Conservation (phyloP, 768 basidiomycete genomes). For the Leccinellum albellum region DNA sequence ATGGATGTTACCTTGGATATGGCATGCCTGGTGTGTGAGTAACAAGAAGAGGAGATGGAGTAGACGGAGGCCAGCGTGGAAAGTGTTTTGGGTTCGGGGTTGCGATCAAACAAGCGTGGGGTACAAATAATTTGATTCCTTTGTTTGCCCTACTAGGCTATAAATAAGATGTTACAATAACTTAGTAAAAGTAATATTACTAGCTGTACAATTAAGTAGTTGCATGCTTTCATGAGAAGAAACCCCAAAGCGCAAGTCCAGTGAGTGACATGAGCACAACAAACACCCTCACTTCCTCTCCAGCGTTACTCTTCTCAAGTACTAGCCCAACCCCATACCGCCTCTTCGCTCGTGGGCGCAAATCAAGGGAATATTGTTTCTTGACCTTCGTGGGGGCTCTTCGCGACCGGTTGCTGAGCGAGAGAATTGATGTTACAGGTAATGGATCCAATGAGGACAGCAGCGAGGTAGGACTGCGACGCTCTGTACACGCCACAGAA, state of each 20-base stretch:
- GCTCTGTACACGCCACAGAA: slow-evolving; percentile 49
- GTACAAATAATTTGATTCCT: too few relatives aligned
- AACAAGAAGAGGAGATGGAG: slow-evolving; percentile 24
- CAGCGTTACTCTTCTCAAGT: slow-evolving; percentile 57
- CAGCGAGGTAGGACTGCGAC: slow-evolving; percentile 27
- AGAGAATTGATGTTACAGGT: slow-evolving; percentile 22
- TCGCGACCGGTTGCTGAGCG: slow-evolving; percentile 16
- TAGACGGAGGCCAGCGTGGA: slow-evolving; percentile 30
- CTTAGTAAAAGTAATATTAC: too few relatives aligned
- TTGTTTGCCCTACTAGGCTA: too few relatives aligned
- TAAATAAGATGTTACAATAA: too few relatives aligned
- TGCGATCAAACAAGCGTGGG: slow-evolving; percentile 2
- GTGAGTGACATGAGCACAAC: slow-evolving; percentile 25
- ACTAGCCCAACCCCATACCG: slow-evolving; percentile 43
- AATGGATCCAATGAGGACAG: slow-evolving; percentile 27
- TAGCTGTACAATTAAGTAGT: not conserved
- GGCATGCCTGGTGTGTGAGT: slow-evolving; percentile 27
- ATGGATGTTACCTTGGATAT: slow-evolving; percentile 38
- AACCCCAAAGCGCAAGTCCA: slow-evolving; percentile 31
- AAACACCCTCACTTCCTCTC: slow-evolving; percentile 53
- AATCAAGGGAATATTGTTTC: slow-evolving; percentile 23
- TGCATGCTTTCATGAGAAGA: slow-evolving; percentile 20
- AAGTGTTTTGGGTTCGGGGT: slow-evolving; percentile 1
- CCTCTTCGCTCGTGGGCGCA: slow-evolving; percentile 35
- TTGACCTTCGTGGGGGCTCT: slow-evolving; percentile 30